Percentiles rank a stretch among this genome's conserved stretches.
Conservation (phyloP, 176 grass and related monocot species). For the Luzula sylvatica region DNA sequence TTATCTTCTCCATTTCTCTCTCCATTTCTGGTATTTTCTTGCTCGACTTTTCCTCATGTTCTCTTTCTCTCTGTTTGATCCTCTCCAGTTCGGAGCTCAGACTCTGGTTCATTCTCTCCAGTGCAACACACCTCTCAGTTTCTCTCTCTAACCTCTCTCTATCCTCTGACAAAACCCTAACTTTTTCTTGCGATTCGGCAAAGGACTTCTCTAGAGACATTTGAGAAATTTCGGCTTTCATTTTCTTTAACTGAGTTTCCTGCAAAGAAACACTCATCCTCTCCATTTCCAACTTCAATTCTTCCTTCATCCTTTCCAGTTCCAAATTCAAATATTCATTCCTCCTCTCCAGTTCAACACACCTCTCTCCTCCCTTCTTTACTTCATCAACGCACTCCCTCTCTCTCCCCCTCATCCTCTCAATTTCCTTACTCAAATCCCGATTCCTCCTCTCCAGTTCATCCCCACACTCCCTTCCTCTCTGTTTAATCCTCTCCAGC, state of each 20-base stretch:
- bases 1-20: slow-evolving; percentile 43
- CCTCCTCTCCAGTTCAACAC: neutral
- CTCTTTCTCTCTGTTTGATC: slow-evolving; percentile 2
- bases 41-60: slow-evolving; percentile 4
- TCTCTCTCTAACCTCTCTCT: slow-evolving; percentile 14
- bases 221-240: slow-evolving; percentile 14
- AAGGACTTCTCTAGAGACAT: slow-evolving; percentile 4
- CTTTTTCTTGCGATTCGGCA: slow-evolving; percentile 7
- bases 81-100: slow-evolving; percentile 5
- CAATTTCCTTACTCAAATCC: neutral
- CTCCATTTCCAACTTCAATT: neutral
- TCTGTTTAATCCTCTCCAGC: slow-evolving; percentile 12
- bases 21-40: slow-evolving; percentile 35
- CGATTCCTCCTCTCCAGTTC: slow-evolving; percentile 7
- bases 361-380: slow-evolving; percentile 2
- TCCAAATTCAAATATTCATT: slow-evolving; percentile 9
- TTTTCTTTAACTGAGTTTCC: slow-evolving; percentile 15
- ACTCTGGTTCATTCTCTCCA: slow-evolving; percentile 2
- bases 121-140: neutral
- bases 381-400: neutral
- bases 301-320: slow-evolving; percentile 15
- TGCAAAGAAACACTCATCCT: slow-evolving; percentile 19
- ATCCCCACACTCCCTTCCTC: slow-evolving; percentile 7
- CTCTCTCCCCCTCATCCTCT: slow-evolving; percentile 4
- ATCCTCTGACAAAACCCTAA: slow-evolving; percentile 9